phyloP scores from a whole-genome alignment of 2,329 filamentous ascomycete species.

The Diaporthe capsici region DNA sequence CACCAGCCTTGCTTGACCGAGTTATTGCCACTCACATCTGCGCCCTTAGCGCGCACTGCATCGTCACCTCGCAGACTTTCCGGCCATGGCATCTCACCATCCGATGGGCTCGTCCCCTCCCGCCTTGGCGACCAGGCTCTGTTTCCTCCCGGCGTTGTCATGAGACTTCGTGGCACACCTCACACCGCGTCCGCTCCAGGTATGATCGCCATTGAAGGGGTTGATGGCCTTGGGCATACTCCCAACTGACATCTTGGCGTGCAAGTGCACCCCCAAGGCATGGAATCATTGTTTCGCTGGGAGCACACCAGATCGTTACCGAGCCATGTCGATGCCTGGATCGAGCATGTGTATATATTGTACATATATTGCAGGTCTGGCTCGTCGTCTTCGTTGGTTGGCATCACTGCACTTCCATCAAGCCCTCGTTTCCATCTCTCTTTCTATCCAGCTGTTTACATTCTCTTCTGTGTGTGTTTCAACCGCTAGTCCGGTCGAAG shows the following conservation, averaged over 20 bases:
- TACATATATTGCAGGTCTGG: not conserved
- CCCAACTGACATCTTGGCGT: constrained; percentile 28
- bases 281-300: constrained; percentile 7
- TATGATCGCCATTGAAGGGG: constrained; percentile 42
- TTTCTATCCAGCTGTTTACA: constrained; percentile 30
- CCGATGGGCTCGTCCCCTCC: constrained; percentile 9
- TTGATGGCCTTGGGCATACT: constrained; percentile 7
- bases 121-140: constrained; percentile 10
- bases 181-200: constrained; percentile 2
- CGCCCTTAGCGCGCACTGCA: constrained; percentile 9
- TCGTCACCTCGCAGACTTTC: constrained; percentile 20
- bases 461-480: constrained; percentile 35
- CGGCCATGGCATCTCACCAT: constrained; percentile 29
- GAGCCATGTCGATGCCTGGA: not conserved
- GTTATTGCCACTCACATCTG: not conserved
- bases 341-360: constrained; percentile 28
- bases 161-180: constrained; percentile 19
- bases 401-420: not conserved
- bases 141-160: constrained; percentile 7
- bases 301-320: not conserved
- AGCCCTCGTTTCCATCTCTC: constrained; percentile 9
- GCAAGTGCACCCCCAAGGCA: not conserved
- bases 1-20: not conserved
- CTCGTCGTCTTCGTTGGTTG: not conserved
- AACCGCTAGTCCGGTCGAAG: constrained; percentile 37